Evolutionary conservation across 2,329 filamentous ascomycete genomes (phyloP), one percentile per base, ranked within the genome.

Genomic region (Pseudomassariella vexata): DNA sequence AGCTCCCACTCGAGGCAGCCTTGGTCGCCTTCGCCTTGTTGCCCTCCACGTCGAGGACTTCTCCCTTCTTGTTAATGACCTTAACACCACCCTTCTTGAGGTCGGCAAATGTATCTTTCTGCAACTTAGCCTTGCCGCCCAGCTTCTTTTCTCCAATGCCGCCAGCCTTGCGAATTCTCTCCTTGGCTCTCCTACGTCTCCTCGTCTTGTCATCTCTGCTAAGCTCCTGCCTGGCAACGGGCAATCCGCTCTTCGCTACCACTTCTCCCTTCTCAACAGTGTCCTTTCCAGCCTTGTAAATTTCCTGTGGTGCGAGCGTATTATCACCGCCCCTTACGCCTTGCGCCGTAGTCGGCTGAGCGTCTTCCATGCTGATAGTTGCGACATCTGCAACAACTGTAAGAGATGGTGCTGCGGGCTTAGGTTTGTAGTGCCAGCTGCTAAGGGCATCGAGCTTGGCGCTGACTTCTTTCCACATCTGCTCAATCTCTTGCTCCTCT

Each of bases 341-440:
- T 50, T 81, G 79, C 25, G 85, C 84, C 1, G 82, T 86, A 11
- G 83, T 82, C 6, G 92, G 90, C 48, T 94, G 83, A 2, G 88
- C 90, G 53, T 98, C 92, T 65, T 98, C 92, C 84, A 96, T 94
- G 45, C 76, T 73, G 43, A 96, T 81, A 4, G 85, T 87, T n/a
- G 89, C 86, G 4, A 92, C 85, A 59, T 96, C 90, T 17, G 86
- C 75, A 20, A 95, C 82, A 34, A 95, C 84, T 25, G 85, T 89
- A 41, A 98, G 76, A 27, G 77, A 76, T n/a, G 86, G 78, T 31
- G 82, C 82, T 2, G 82, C 73, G 9, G 85, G 81, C 64, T 89
- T 94, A 33, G 92, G 92, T 59, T 86, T 89, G 73, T 95, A 95
- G 63, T 95, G 85, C 81, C 87, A 94, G 56, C 85, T 94, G 59